These are phyloP conservation scores for Vitis rotundifolia DNA, from an alignment of 164 flowering plant species.

Conservation along the genomic window DNA sequence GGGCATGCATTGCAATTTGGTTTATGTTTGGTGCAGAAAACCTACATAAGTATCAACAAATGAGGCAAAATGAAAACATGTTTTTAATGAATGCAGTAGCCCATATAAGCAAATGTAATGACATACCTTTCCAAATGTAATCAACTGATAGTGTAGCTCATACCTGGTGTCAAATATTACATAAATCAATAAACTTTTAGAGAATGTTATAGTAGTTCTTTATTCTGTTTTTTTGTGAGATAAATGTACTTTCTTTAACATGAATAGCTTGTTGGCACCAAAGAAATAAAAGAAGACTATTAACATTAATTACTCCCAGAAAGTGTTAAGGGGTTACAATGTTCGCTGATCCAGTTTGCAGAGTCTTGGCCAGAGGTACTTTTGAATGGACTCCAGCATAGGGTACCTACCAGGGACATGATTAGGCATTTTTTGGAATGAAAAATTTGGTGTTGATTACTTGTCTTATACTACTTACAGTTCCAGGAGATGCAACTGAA, in stretches of 20 bases:
- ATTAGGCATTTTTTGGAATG: slow-evolving; percentile 1
- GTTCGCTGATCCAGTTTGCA: slow-evolving; percentile 60
- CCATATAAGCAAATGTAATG: neutral
- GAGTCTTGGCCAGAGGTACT: slow-evolving; percentile 57
- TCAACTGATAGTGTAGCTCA: slow-evolving; percentile 92
- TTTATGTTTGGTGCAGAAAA: slow-evolving; percentile 89
- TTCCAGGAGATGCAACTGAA: slow-evolving; percentile 56
- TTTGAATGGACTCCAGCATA: slow-evolving; percentile 48
- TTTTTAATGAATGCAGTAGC: neutral
- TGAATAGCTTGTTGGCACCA: too few relatives aligned
- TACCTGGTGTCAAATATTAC: slow-evolving; percentile 51
- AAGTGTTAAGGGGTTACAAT: slow-evolving; percentile 30
- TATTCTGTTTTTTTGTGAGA: neutral
- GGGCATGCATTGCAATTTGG: slow-evolving; percentile 99
- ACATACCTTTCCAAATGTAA: slow-evolving; percentile 95
- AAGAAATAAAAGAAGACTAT: neutral
- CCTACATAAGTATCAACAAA: slow-evolving; percentile 45
- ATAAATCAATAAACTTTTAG: slow-evolving; percentile 12
- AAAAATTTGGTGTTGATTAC: neutral
- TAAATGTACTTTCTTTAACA: neutral
- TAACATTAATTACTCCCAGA: neutral
- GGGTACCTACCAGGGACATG: slow-evolving; percentile 36
- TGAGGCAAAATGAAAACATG: neutral
- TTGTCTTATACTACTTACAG: slow-evolving; percentile 29
- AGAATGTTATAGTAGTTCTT: neutral